A percentile compares a stretch with the other conserved stretches of the same genome.
Conservation (phyloP, 2,329 filamentous ascomycete species). For the Aureobasidium lini region DNA sequence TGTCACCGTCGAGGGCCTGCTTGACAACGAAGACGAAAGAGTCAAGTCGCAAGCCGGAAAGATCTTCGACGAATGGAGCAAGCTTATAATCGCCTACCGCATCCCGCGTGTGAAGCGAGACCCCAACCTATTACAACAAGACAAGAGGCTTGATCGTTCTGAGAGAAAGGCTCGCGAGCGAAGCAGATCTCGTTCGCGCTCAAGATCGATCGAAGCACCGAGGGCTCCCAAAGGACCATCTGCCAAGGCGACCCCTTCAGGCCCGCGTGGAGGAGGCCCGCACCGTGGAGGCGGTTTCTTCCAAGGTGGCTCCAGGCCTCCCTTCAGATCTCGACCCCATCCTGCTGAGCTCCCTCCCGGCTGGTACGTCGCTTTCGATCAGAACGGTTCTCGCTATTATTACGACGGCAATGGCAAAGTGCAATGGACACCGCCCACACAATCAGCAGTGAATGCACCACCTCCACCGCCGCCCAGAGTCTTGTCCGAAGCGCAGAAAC, state of each 20-base stretch:
- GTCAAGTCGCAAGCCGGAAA: constrained; percentile 64
- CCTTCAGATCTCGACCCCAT: constrained; percentile 39
- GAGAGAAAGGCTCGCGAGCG: constrained; percentile 50
- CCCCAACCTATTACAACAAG: constrained; percentile 48
- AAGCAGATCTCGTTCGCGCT: constrained; percentile 40
- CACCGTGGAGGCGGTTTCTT: constrained; percentile 48
- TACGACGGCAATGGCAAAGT: constrained; percentile 72
- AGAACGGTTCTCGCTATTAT: constrained; percentile 70
- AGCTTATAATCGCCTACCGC: constrained; percentile 81
- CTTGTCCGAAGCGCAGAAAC: constrained; percentile 63
- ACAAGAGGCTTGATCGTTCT: constrained; percentile 57
- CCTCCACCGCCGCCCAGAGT: constrained; percentile 51
- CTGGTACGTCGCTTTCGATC: constrained; percentile 72
- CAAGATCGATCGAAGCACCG: constrained; percentile 40
- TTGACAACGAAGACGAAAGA: constrained; percentile 57
- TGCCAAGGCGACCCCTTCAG: constrained; percentile 27
- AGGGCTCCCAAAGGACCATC: neutral
- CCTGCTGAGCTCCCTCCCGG: constrained; percentile 61
- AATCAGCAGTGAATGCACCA: constrained; percentile 48
- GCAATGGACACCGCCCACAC: constrained; percentile 73
- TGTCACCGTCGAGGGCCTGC: constrained; percentile 64
- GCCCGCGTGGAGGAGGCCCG: constrained; percentile 46
- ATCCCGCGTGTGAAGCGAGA: constrained; percentile 87
- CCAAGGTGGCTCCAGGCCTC: constrained; percentile 45
- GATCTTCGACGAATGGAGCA: constrained; percentile 78